Evolutionary conservation across 192 early-diverging fungal genomes (phyloP), one percentile per base, ranked within the genome.

Genomic region (Backusella parvicylindrica): DNA sequence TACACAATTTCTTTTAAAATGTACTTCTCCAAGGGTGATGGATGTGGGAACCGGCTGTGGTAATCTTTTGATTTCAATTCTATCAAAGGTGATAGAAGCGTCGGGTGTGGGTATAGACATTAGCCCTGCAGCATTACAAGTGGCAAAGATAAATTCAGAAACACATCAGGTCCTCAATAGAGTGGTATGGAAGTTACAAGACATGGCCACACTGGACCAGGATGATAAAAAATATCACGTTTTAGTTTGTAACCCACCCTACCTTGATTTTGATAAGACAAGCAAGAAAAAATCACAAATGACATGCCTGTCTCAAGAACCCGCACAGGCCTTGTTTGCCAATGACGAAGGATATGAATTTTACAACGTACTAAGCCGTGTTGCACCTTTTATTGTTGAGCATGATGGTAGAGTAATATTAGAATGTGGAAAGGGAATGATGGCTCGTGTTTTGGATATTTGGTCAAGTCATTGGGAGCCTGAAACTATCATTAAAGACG

Each of bases 11-110:
- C 33, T 86, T 1, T 11, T 43, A 26, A 15, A 41, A 6, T 16
- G 53, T 26, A 26, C 68, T 30, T 16, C 63, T 38, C 72, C 56
- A 35, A 72, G 78, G 8, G 72, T 92, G 15, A 38, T 94, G 69
- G 93, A 94, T 77, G 78, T 94, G 5, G 93, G 93, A 2, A 94
- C 93, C 2, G 93, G 93, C 1, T 88, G 86, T 66, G 93, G 93
- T 0, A 92, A 92, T 75, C 74, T 94, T 16, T 67, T 94, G 1
- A 15, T 94, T 7, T 87, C 93, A 0, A 70, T 86, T 6, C 82
- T 94, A 1, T 68, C 84, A 21, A 68, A 75, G 0, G 64, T 60
- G 5, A 40, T 75, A 1, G 71, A 76, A 8, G 67, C 86, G 0
- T 30, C 23, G 0, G 93, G 93, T 6, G 70, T 91, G 2, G 93